A percentile compares a stretch with the other conserved stretches of the same genome.
These are phyloP conservation scores for Sedum album DNA, from an alignment of 164 flowering plant genomes.

Conservation along the genomic window DNA sequence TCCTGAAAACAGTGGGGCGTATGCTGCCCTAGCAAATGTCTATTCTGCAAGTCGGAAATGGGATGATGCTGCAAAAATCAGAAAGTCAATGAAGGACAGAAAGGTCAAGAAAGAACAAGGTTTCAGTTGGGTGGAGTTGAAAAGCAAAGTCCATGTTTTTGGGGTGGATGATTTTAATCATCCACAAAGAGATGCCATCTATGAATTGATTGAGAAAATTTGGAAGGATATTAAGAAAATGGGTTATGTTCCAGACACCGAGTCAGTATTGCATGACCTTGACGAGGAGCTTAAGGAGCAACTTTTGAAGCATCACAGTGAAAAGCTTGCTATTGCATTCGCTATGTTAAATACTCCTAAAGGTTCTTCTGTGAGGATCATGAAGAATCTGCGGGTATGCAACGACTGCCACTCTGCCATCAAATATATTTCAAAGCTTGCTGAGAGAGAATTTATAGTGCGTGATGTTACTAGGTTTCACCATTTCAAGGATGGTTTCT, in stretches of 20 bases:
- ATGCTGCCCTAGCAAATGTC: too few relatives aligned
- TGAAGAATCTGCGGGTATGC: slow-evolving; percentile 89
- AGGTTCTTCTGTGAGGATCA: slow-evolving; percentile 58
- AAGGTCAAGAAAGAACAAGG: too few relatives aligned
- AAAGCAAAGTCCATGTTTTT: too few relatives aligned
- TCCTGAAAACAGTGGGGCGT: too few relatives aligned
- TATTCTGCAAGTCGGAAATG: too few relatives aligned
- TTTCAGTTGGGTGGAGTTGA: too few relatives aligned
- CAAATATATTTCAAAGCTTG: slow-evolving; percentile 64
- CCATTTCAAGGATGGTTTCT: slow-evolving; percentile 47
- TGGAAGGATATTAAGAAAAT: too few relatives aligned
- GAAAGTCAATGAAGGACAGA: too few relatives aligned
- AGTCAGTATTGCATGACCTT: slow-evolving; percentile 71
- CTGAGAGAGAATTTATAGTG: slow-evolving; percentile 62
- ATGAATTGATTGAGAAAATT: too few relatives aligned
- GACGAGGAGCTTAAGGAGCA: slow-evolving; percentile 76
- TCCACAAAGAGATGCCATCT: too few relatives aligned
- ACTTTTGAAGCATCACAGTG: slow-evolving; percentile 69
- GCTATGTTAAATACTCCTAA: slow-evolving; percentile 71
- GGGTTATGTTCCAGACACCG: slow-evolving; percentile 48
- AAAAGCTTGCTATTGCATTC: slow-evolving; percentile 87
- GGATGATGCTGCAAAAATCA: too few relatives aligned
- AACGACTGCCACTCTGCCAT: slow-evolving; percentile 57
- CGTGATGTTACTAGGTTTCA: slow-evolving; percentile 45
- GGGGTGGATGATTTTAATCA: too few relatives aligned